Evolutionary conservation across 805 yeast species (phyloP).

Genomic region (Yarrowia sp.): DNA sequence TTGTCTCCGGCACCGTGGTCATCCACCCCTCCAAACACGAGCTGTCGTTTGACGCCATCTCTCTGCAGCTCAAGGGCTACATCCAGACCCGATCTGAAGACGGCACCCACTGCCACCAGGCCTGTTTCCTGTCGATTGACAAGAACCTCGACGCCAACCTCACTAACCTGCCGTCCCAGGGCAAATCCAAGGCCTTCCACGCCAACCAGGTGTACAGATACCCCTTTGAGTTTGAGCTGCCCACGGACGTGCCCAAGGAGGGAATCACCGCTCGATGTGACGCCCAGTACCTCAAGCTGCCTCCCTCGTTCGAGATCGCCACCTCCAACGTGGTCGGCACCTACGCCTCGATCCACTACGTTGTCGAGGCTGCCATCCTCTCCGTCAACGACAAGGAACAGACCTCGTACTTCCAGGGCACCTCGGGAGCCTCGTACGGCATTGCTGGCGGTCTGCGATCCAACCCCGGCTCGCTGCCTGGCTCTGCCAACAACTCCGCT

Average conservation of each 20-base stretch:
- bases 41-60: constrained; percentile 31
- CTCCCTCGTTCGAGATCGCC: constrained; percentile 33
- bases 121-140: constrained; percentile 33
- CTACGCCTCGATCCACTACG: constrained; percentile 33
- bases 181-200: constrained; percentile 35
- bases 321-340: constrained; percentile 33
- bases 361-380: constrained; percentile 28
- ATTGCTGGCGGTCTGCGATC: constrained; percentile 36
- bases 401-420: constrained; percentile 38
- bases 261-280: constrained; percentile 33
- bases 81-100: constrained; percentile 37
- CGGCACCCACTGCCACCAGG: constrained; percentile 38
- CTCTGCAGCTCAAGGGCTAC: constrained; percentile 39
- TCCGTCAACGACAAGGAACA: constrained; percentile 29
- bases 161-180: constrained; percentile 34
- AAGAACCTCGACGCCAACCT: constrained; percentile 38
- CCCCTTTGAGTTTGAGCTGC: constrained; percentile 32
- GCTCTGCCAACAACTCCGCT: constrained; percentile 36
- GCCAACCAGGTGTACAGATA: constrained; percentile 38
- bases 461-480: constrained; percentile 36
- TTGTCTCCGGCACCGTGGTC: constrained; percentile 24
- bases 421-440: constrained; percentile 33
- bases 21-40: constrained; percentile 36
- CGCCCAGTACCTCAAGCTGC: constrained; percentile 37
- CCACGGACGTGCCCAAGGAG: constrained; percentile 32